Evolutionary conservation across 2,329 filamentous ascomycete species (phyloP), one percentile per base, ranked within the genome.

Genomic region (Penicillium sp.): DNA sequence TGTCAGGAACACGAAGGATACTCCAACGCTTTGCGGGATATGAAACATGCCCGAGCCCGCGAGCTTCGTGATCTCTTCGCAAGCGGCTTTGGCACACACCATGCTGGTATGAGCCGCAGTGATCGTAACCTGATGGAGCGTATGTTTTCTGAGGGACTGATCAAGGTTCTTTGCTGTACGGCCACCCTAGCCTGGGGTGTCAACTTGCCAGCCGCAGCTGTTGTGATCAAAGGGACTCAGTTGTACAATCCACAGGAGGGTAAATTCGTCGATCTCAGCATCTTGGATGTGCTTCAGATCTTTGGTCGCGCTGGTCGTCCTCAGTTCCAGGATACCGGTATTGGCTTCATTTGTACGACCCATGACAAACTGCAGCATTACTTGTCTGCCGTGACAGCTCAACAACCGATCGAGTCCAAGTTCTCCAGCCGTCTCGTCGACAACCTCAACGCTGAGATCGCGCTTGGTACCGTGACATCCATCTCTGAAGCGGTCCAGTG

Each of bases 131-230:
- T 96, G n/a, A 89, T 96, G 76, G 94, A 98, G 67, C 83, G 88
- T 13, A 78, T 97, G 12, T 98, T 98, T 59, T 82, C 78, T 3
- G 86, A 94, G 57, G 94, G 93, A 26, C 85, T 97, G n/a, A 80
- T 97, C 59, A 95, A 93, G 67, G 90, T 98, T 1, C 84, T 98
- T 24, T 97, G 91, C 76, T 98, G 94, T 82, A 98, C 93, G 2
- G 93, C 93, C 9, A 98, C 93, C 1, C 78, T 98, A 26, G 93
- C 93, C 0, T 98, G 93, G 93, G 93, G 93, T 83, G 91, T 98
- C 65, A 98, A 98, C 69, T 81, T 98, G 69, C 93, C 93, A 1
- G 93, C 93, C 32, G 93, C 93, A 0, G 94, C 93, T 0, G 93
- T 98, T 43, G 81, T 98, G 45, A 98, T 98, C 77, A 98, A 98